Percentiles rank a stretch among this genome's conserved stretches.
phyloP scores from a whole-genome alignment of 2,329 filamentous ascomycete species.

The Geoglossum cookeanum region DNA sequence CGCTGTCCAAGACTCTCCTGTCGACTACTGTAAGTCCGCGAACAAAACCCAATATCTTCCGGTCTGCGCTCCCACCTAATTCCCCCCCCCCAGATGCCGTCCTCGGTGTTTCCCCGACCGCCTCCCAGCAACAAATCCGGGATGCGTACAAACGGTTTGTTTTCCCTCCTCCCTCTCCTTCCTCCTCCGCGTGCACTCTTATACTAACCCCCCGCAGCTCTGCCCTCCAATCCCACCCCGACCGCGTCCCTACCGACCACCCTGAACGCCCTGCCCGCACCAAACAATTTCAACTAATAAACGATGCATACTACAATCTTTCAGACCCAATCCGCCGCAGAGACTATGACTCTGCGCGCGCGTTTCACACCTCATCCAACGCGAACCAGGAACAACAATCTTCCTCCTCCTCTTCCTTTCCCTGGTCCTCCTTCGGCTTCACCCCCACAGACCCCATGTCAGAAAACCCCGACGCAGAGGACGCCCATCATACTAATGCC shows the following conservation, averaged over 20 bases:
- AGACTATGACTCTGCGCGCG: constrained; percentile 65
- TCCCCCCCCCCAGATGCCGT: constrained; percentile 39
- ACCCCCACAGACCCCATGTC: constrained; percentile 23
- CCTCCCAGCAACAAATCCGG: constrained; percentile 66
- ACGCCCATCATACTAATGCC: constrained; percentile 43
- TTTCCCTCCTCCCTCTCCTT: constrained; percentile 63
- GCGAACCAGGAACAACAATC: constrained; percentile 23
- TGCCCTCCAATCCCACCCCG: constrained; percentile 81
- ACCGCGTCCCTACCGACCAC: constrained; percentile 67
- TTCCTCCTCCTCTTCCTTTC: too few relatives aligned
- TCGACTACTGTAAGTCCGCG: constrained; percentile 36
- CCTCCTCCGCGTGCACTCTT: not conserved
- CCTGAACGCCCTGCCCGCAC: constrained; percentile 69
- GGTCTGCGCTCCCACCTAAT: not conserved
- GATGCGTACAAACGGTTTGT: constrained; percentile 84
- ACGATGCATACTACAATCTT: constrained; percentile 83
- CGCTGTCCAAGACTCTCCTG: constrained; percentile 22
- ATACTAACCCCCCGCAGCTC: constrained; percentile 33
- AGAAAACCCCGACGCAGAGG: constrained; percentile 23
- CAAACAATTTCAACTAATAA: constrained; percentile 75
- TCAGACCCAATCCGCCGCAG: constrained; percentile 58
- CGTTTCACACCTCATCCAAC: constrained; percentile 31
- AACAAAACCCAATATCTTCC: not conserved
- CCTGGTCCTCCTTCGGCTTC: constrained; percentile 54
- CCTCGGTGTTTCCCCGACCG: constrained; percentile 53